Conservation (phyloP, 805 yeast genomes). For the Candida nonsorbophila region DNA sequence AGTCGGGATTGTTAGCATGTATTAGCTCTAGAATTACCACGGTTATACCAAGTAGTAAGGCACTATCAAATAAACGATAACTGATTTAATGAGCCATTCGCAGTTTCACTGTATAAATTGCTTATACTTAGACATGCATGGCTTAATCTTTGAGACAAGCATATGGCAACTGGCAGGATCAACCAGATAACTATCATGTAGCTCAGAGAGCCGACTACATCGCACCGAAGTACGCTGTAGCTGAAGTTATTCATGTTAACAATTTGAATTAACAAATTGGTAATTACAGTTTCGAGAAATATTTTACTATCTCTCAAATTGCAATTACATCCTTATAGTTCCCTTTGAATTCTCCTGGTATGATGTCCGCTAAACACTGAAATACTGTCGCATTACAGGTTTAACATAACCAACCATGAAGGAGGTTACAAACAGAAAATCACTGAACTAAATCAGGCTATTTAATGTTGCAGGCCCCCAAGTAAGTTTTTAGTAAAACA, state of each 20-base stretch:
- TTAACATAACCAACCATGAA: slow-evolving; percentile 21
- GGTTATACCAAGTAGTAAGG: slow-evolving; percentile 43
- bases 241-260: slow-evolving; percentile 2
- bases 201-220: background rate
- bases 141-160: slow-evolving; percentile 7
- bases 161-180: slow-evolving; percentile 8
- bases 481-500: slow-evolving; percentile 5
- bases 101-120: slow-evolving; percentile 34
- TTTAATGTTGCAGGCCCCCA: slow-evolving; percentile 4
- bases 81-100: slow-evolving; percentile 49
- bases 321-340: slow-evolving; percentile 2
- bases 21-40: slow-evolving; percentile 48
- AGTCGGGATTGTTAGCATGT: slow-evolving; percentile 39
- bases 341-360: slow-evolving; percentile 4
- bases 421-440: slow-evolving; percentile 20
- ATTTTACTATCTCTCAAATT: too few species aligned
- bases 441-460: slow-evolving; percentile 4
- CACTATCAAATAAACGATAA: slow-evolving; percentile 46
- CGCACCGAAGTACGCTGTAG: background rate
- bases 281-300: too few species aligned
- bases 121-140: slow-evolving; percentile 8
- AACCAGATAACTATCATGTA: slow-evolving; percentile 2
- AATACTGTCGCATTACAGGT: too few species aligned
- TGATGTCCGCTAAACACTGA: slow-evolving; percentile 3
- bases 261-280: slow-evolving; percentile 1